Percentiles rank a stretch among this genome's conserved stretches.
phyloP scores from a whole-genome alignment of 805 yeast species.

The Kuraishia cidri region DNA sequence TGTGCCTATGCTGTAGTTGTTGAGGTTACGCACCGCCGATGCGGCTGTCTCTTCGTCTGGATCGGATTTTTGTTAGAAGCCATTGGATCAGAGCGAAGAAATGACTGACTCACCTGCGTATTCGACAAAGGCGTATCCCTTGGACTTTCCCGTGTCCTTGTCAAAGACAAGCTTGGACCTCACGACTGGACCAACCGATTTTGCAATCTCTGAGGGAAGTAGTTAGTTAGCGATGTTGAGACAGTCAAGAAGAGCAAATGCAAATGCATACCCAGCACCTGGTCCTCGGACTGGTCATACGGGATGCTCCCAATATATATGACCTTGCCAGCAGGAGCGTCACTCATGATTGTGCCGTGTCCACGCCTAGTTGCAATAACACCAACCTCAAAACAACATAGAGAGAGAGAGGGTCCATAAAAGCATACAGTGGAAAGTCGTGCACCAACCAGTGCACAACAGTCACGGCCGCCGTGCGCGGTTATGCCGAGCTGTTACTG shows the following conservation, averaged over 20 bases:
- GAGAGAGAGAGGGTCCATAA: no score
- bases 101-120: constrained; percentile 38
- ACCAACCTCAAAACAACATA: no score
- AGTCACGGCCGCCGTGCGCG: no score
- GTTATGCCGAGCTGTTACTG: no score
- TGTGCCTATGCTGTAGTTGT: constrained; percentile 67
- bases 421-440: no score
- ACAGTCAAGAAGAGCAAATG: background rate
- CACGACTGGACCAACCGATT: constrained; percentile 82
- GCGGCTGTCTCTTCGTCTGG: constrained; percentile 72
- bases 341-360: no score
- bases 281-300: constrained; percentile 90
- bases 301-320: constrained; percentile 86
- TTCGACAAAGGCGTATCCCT: constrained; percentile 84
- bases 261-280: no score
- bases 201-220: constrained; percentile 50
- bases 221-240: background rate
- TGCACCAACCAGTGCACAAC: no score
- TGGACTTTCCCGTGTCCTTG: constrained; percentile 81
- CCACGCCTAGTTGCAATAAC: no score
- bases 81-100: background rate
- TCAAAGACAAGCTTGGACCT: constrained; percentile 74
- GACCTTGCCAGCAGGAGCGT: constrained; percentile 27
- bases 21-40: constrained; percentile 83
- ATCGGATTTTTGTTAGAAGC: background rate